Base-by-base conservation (phyloP, 1,284 basidiomycete species). In the Cutaneotrichosporon cavernicola region DNA sequence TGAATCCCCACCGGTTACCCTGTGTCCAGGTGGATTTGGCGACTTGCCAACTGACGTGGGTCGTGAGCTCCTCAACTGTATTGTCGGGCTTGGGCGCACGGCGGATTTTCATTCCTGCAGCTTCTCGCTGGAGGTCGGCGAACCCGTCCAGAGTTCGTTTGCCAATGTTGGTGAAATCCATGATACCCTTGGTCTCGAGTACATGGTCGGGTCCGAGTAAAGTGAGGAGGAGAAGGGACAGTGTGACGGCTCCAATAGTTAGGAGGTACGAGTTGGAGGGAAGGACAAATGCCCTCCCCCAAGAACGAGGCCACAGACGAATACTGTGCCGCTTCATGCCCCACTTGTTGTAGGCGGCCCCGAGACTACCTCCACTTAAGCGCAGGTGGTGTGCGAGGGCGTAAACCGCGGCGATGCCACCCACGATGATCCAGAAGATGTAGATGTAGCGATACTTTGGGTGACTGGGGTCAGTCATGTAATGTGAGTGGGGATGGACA, bases 11-110 rank as follows among this genome's bases (percentile, higher is more conserved):
- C 30, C 91, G 83, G 36, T 86, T 86, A 14, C 88, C 89, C 0
- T 86, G 82, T 0, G 90, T 89, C 92, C 92, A 94, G 81, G 87
- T 87, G 1, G 88, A 84, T 76, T 90, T 91, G 92, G 87, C 58
- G 8, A 58, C 50, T 14, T 51, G 38, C 60, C 60, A 61, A 8
- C 46, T 38, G 3, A 61, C 60, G 14, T 49, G 46, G 21, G 60
- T 61, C 11, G 30, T 55, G 16, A 61, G 46, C n/a, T 56, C 59
- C 26, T 62, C 61, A 38, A 58, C 47, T 4, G 56, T 51, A 38
- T 61, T 57, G 49, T 59, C 49, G 18, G 31, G 14, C 21, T 34
- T 22, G 10, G 43, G 58, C 32, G 31, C 31, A 1, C 34, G 31
- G n/a, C 53, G 53, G 7, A 38, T 30, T 5, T 47, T 46, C 21